Percentiles rank a stretch among this genome's conserved stretches.
These are phyloP conservation scores for Penicillium coprophilum DNA, from an alignment of 495 filamentous ascomycete species.

Conservation along the genomic window DNA sequence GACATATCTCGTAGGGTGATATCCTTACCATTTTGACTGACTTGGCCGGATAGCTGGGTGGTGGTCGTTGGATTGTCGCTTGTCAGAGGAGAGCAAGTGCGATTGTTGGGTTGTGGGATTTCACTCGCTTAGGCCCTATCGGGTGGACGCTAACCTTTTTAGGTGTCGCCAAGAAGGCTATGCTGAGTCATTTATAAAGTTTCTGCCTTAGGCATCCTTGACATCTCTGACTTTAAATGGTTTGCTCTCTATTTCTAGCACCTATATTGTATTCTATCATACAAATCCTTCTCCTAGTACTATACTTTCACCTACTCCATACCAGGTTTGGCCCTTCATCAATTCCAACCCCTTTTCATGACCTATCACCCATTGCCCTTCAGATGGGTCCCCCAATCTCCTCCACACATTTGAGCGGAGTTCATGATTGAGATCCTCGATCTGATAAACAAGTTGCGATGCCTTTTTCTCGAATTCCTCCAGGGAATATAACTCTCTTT, in stretches of 20 bases:
- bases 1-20: conserved; percentile 18
- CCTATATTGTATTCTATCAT: conserved; percentile 9
- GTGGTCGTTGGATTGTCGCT: conserved; percentile 52
- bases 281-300: conserved; percentile 56
- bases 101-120: conserved; percentile 49
- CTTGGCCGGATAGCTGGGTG: conserved; percentile 49
- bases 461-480: conserved; percentile 47
- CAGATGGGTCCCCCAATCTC: conserved; percentile 43
- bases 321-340: conserved; percentile 73
- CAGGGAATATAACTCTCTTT: conserved; percentile 20
- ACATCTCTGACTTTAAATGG: not conserved
- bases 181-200: conserved; percentile 25
- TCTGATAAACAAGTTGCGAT: conserved; percentile 56
- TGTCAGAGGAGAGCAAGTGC: conserved; percentile 46
- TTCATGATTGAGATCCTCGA: conserved; percentile 75
- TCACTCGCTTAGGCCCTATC: conserved; percentile 54
- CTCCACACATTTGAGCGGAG: conserved; percentile 68
- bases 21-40: conserved; percentile 61
- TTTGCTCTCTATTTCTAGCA: not conserved
- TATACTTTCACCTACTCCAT: conserved; percentile 71
- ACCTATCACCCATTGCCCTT: conserved; percentile 69
- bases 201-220: conserved; percentile 10
- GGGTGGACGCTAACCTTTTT: conserved; percentile 37
- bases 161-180: conserved; percentile 20
- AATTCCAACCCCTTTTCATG: conserved; percentile 73